Evolutionary conservation across 169 alveolate genomes (phyloP), one percentile per base, ranked within the genome.

Genomic region (Besnoitia besnoiti): DNA sequence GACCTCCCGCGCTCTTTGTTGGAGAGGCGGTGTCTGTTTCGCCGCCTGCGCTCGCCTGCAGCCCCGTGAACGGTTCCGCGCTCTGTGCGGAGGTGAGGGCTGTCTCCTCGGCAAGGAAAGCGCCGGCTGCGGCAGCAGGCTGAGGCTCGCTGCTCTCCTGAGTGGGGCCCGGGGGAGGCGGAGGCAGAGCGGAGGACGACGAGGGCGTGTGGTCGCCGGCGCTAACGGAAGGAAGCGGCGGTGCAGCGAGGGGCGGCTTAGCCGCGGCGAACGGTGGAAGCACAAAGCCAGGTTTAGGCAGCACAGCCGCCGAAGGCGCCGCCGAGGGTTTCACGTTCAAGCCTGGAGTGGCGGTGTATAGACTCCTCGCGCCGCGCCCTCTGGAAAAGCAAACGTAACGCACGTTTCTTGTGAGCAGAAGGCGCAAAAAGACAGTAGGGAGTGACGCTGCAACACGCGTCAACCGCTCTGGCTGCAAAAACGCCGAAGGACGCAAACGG

Each of bases 321-420:
- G 47, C 44, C n/a, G 47, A 39, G 24, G 82, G 82, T 42, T n/a
- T 19, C 24, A 73, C 46, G 24, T 40, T 37, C 85, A 91, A 27
- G 55, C 94, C 94, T 16, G 94, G 94, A 14, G 94, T 91, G n/a
- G 94, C 94, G 40, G 94, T 91, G 79, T 91, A 91, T 30, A 91
- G 87, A 82, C 94, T 80, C 79, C 91, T 59, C 39, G 94, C 91
- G 61, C 87, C 90, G 35, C 94, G 91, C 30, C 61, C 85, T 67
- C 94, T 73, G 46, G 5, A n/a, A n/a, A n/a, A 19, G 82, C 19
- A 30, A 7, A 19, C 47, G 46, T 19, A 37, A 73, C 44, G 24
- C 3, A 37, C n/a, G n/a, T n/a, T n/a, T n/a, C n/a, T n/a, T n/a
- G n/a, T n/a, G n/a, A n/a, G n/a, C n/a, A 73, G 79, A 62, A 62